Evolutionary conservation across 805 yeast genomes (phyloP), one percentile per base, ranked within the genome.

Genomic region (Starmerella bacillaris): DNA sequence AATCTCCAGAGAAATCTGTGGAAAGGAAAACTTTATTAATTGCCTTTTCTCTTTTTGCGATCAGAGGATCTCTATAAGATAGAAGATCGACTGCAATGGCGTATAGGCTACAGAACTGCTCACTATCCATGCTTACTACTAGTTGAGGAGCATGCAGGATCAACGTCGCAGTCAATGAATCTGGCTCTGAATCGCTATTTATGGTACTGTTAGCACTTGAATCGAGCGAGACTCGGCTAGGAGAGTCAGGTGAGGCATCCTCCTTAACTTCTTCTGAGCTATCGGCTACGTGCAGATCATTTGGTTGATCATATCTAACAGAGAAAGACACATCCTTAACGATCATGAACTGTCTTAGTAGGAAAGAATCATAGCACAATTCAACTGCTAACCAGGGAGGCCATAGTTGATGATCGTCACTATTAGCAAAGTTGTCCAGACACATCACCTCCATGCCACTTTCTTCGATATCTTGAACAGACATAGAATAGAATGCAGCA

Each of bases 311-410:
- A 44, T 64, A 73, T 1, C 75, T 62, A 16, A 78, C 50, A 50
- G 71, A 65, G 18, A 72, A 60, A 0, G 84, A 68, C 2, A 79
- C 68, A 39, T 73, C 66, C 21, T 74, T 68, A 18, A 82, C 64
- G 26, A 84, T 57, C 33, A 72, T 61, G 37, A 67, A 65, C 9
- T 65, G 60, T 8, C 57, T 49, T 39, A 70, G 55, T 2, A 63
- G 47, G 0, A 64, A 60, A 15, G 68, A 61, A 34, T 72, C 72
- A 41, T 70, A 66, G 42, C 78, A 70, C 17, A 74, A 60, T 47
- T 80, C 92, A 32, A 70, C 51, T 2, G 84, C 82, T 22, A 83
- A 53, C 82, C 93, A 84, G 0, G 94, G 92, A 2, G 94, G 94
- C 95, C 94, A 84, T 15, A 37, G 36, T 1, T 11, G 8, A 18